phyloP scores from a whole-genome alignment of 495 filamentous ascomycete species.

The Parachaetomium inaequale region DNA sequence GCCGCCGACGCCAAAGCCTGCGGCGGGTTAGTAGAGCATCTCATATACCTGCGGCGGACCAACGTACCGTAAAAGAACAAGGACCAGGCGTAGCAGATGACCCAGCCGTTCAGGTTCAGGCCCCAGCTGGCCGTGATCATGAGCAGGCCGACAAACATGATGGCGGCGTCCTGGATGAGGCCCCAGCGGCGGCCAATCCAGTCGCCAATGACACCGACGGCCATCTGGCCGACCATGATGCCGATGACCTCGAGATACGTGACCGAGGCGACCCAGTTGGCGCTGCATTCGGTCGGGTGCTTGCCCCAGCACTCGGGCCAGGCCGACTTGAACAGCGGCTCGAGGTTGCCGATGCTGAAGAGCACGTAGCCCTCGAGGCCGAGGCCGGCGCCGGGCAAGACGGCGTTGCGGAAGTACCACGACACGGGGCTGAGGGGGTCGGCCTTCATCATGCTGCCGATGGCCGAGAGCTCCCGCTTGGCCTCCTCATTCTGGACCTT shows the following conservation, averaged over 20 bases:
- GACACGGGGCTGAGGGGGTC: slow-evolving; percentile 74
- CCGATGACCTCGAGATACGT: slow-evolving; percentile 83
- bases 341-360: slow-evolving; percentile 89
- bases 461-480: slow-evolving; percentile 56
- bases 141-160: slow-evolving; percentile 85
- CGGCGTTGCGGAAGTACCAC: slow-evolving; percentile 84
- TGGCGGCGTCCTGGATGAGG: slow-evolving; percentile 84
- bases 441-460: slow-evolving; percentile 72
- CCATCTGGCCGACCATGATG: slow-evolving; percentile 82
- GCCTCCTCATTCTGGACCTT: slow-evolving; percentile 63
- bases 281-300: slow-evolving; percentile 56
- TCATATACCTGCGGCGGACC: neutral
- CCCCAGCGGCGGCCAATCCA: slow-evolving; percentile 85
- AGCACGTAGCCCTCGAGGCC: slow-evolving; percentile 89
- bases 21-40: neutral
- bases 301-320: slow-evolving; percentile 73
- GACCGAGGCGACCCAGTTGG: slow-evolving; percentile 71
- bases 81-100: slow-evolving; percentile 88
- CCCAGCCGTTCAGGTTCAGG: slow-evolving; percentile 76
- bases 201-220: slow-evolving; percentile 62
- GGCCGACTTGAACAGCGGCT: slow-evolving; percentile 64
- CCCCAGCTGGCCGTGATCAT: slow-evolving; percentile 90
- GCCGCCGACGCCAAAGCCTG: slow-evolving; percentile 77
- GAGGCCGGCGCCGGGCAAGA: slow-evolving; percentile 83
- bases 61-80: slow-evolving; percentile 76